Conservation (phyloP, 306 rosid genomes). For the Quercus ilex region DNA sequence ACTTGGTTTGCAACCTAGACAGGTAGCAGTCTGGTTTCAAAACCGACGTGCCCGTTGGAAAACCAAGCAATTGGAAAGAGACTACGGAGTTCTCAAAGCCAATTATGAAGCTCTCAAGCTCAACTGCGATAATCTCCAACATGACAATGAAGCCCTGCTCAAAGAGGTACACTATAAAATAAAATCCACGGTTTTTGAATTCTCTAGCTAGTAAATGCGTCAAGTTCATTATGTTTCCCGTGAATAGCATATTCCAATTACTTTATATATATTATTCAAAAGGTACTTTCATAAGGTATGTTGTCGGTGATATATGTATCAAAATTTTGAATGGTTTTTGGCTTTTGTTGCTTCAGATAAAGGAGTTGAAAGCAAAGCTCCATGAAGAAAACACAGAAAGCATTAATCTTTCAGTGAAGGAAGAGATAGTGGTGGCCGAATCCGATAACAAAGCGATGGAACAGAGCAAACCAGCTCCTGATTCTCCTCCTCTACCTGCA, state of each 20-base stretch:
- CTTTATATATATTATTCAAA: neutral
- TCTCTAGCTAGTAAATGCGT: neutral
- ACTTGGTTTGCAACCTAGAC: slow-evolving; percentile 87
- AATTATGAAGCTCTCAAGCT: slow-evolving; percentile 62
- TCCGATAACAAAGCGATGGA: slow-evolving; percentile 25
- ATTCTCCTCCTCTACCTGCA: slow-evolving; percentile 29
- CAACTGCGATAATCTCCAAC: slow-evolving; percentile 53
- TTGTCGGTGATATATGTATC: neutral
- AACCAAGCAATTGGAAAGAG: slow-evolving; percentile 91
- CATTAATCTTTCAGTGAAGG: slow-evolving; percentile 60
- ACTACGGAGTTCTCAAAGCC: slow-evolving; percentile 73
- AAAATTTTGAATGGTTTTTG: neutral
- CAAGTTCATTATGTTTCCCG: neutral
- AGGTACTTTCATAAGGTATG: no score
- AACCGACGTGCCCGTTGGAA: slow-evolving; percentile 99
- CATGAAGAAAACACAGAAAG: slow-evolving; percentile 52
- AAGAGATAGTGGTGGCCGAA: slow-evolving; percentile 44
- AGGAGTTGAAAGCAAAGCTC: slow-evolving; percentile 67
- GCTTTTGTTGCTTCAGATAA: slow-evolving; percentile 42
- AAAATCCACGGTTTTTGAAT: neutral
- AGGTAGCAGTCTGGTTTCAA: slow-evolving; percentile 97
- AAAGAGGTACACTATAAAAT: slow-evolving; percentile 48
- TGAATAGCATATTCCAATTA: neutral
- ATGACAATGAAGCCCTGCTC: slow-evolving; percentile 61
- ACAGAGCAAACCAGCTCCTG: slow-evolving; percentile 20